Evolutionary conservation across 2,329 filamentous ascomycete species (phyloP), one percentile per base, ranked within the genome.

Genomic region (Moelleriella libera): DNA sequence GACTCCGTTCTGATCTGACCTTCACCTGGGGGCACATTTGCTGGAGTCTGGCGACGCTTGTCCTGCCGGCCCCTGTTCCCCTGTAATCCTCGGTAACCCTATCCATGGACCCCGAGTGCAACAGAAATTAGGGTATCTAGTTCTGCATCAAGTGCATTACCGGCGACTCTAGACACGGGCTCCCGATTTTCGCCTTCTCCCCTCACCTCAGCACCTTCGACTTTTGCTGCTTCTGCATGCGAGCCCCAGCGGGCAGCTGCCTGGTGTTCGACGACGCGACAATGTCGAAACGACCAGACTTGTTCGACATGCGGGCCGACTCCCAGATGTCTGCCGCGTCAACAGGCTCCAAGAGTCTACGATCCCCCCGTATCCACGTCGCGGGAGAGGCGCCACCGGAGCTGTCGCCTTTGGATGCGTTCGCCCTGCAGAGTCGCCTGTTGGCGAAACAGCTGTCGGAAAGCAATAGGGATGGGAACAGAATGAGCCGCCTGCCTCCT

Each of bases 321-420:
- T 80, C 79, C 39, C 68, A 74, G 46, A 65, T 70, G 30, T 76
- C 75, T 12, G 62, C 65, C 47, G 53, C 59, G 28, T 68, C 68
- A 45, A 55, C 67, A 9, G 59, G 69, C 47, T 69, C 74, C 14
- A 73, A 72, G 47, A 75, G 78, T n/a, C 65, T 82, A 34, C 72
- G 74, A 53, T 88, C 85, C n/a, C 84, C 85, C 41, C 81, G 84
- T 51, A 69, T 88, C 50, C 83, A 88, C 63, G 74, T 85, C 49
- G 83, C 84, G 49, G 86, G 86, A 51, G 85, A 90, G 56, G 76
- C 85, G 1, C 90, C 92, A 21, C 92, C 92, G 5, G 85, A 92
- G 46, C 74, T 97, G 48, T 97, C 92, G 6, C 92, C 92, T 9
- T 76, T 98, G 53, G 92, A 98, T 72, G 90, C 90, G 44, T 94